Evolutionary conservation across 148 eudicot genomes (phyloP).

Genomic region (Fagopyrum esculentum): DNA sequence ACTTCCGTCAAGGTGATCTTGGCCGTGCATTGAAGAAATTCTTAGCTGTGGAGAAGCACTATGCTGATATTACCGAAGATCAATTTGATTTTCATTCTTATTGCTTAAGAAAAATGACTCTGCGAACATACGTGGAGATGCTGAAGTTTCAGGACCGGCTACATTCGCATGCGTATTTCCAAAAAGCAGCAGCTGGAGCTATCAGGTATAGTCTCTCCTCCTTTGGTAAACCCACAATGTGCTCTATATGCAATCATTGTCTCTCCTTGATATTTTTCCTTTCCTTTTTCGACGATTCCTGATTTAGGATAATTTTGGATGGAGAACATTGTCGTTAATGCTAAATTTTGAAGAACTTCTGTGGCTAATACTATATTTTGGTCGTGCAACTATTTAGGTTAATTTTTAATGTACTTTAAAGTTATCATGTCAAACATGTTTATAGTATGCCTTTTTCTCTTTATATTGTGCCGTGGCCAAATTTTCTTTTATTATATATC

Average conservation of each 20-base stretch:
- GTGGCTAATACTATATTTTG: not conserved
- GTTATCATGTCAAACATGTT: not conserved
- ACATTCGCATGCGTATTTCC: conserved; percentile 90
- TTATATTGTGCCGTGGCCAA: not conserved
- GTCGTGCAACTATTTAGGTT: not conserved
- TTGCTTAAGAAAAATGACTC: conserved; percentile 96
- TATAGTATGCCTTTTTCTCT: not conserved
- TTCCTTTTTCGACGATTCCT: not conserved
- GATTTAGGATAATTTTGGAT: not conserved
- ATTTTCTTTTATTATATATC: not conserved
- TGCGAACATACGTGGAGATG: conserved; percentile 89
- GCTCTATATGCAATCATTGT: not conserved
- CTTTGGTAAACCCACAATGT: not conserved
- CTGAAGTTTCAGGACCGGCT: conserved; percentile 91
- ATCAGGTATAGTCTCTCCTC: conserved; percentile 39
- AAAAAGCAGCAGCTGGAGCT: conserved; percentile 91
- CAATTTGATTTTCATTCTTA: conserved; percentile 98
- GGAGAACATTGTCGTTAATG: not conserved
- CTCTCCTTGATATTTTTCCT: not conserved
- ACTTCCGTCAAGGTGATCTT: conserved; percentile 92
- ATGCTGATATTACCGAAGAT: conserved; percentile 93
- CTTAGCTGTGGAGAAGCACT: conserved; percentile 96
- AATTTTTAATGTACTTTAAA: not conserved
- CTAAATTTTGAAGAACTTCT: no score
- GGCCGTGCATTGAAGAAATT: conserved; percentile 89